Evolutionary conservation across 305 asterid genomes (phyloP).

Genomic region (Withania somnifera): DNA sequence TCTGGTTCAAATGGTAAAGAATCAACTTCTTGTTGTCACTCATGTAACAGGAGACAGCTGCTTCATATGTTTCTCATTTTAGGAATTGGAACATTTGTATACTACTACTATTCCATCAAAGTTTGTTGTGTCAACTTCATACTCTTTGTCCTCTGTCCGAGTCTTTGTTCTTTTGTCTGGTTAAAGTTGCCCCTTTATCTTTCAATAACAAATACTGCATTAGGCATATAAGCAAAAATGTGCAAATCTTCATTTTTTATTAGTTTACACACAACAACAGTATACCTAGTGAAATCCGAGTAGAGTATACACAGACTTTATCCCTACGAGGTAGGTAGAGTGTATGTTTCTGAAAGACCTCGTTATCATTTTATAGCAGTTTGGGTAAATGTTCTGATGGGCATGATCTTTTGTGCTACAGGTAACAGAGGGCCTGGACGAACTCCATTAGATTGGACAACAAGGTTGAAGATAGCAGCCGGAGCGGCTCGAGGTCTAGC

Average conservation of each 20-base stretch:
- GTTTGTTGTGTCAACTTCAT: neutral
- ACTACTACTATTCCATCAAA: neutral
- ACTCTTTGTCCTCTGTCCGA: neutral
- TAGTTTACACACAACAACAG: no score
- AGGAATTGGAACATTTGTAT: neutral
- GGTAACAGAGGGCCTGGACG: slow-evolving; percentile 97
- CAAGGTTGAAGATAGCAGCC: slow-evolving; percentile 62
- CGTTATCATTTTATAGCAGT: neutral
- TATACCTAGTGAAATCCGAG: no score
- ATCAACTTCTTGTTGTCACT: neutral
- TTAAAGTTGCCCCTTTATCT: neutral
- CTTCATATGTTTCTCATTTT: neutral
- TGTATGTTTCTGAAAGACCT: no score
- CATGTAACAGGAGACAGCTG: neutral
- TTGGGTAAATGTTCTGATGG: neutral
- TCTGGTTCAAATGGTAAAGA: neutral
- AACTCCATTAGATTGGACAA: slow-evolving; percentile 92
- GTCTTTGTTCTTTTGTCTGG: neutral
- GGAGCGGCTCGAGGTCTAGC: slow-evolving; percentile 79
- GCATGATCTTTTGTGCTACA: slow-evolving; percentile 12
- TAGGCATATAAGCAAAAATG: neutral
- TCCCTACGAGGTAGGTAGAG: no score
- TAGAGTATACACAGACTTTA: no score
- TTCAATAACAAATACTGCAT: neutral
- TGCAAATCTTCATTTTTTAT: neutral